These are phyloP conservation scores for Globisporangium orthogonon DNA, from an alignment of 352 stramenopile genomes.

Conservation along the genomic window DNA sequence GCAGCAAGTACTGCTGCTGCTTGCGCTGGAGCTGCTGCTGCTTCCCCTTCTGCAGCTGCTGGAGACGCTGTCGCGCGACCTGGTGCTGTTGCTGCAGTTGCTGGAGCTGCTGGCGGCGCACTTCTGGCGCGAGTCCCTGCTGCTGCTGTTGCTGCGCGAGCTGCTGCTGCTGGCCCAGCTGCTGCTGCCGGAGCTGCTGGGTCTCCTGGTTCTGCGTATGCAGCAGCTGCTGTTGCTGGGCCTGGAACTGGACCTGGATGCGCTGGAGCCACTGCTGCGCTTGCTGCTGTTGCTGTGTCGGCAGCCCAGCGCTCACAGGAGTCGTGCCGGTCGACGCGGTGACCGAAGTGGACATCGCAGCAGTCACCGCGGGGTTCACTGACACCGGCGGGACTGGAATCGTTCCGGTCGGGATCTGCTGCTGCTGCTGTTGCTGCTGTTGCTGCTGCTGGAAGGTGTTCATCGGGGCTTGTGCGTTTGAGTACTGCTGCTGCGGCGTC, in stretches of 20 bases:
- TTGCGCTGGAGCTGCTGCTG: conserved; percentile 78
- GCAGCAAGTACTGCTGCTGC: conserved; percentile 72
- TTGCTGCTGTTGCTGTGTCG: conserved; percentile 51
- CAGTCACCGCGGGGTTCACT: conserved; percentile 6
- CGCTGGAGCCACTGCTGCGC: conserved; percentile 78
- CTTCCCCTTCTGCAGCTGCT: conserved; percentile 75
- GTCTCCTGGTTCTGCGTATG: conserved; percentile 76
- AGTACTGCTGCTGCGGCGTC: conserved; percentile 17
- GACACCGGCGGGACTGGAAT: conserved; percentile 7
- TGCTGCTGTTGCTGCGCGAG: conserved; percentile 65
- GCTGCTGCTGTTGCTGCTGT: conserved; percentile 8
- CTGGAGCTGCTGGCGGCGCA: conserved; percentile 60
- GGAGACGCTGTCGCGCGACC: conserved; percentile 50
- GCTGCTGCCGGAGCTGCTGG: conserved; percentile 66
- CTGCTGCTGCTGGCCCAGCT: conserved; percentile 72
- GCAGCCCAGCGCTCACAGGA: conserved; percentile 15
- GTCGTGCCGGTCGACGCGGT: conserved; percentile 9
- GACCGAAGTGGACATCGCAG: conserved; percentile 1
- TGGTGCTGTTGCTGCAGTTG: conserved; percentile 76
- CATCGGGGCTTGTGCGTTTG: conserved; percentile 14
- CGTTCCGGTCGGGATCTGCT: conserved; percentile 8
- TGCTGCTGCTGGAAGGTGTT: conserved; percentile 15
- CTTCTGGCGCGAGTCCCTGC: conserved; percentile 47
- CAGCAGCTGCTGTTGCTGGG: conserved; percentile 64
- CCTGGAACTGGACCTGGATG: conserved; percentile 78